Base-by-base conservation (phyloP, 2,329 filamentous ascomycete species). In the Diplodia seriata region DNA sequence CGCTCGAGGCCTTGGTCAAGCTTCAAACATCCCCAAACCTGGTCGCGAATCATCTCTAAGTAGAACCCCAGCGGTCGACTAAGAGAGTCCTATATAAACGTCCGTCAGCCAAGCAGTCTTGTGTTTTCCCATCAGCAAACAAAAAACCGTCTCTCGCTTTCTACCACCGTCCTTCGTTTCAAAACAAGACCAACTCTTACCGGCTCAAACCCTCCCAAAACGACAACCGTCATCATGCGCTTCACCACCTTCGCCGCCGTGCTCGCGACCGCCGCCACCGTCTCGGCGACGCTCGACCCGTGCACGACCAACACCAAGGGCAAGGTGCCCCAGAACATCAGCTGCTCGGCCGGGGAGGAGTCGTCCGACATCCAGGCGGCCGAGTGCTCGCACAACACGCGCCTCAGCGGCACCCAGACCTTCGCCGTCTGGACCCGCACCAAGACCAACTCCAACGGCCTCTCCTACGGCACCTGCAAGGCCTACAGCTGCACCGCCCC, bases 401-500 rank as follows among this genome's bases (percentile, higher is more conserved):
- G 79, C 43, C 76, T 74, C 51, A 73, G 72, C 14, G 70, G 72
- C 47, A 75, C 69, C 0, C 76, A 81, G 68, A 81, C 78, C 15
- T 81, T 81, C 53, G 79, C 79, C 55, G 72, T 80, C 61, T 81
- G 80, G 72, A 43, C 43, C 18, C 47, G 43, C 40, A 76, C 73
- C n/a, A 79, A 76, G 7, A 81, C 85, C 73, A 82, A 83, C 73
- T 72, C 82, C 67, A 83, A 83, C 71, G 80, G 84, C 70, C 70
- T 68, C 26, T 72, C 72, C 69, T 66, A 83, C 68, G 83, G 83
- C 29, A 84, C 81, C 4, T 85, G 66, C 57, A 36, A 63, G 33
- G 66, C 66, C 20, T 68, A 63, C 40, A 40, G 18, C 8, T 63
- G 36, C 59, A 49, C 66, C 12, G 66, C 66, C 8, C 57, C 57